Evolutionary conservation across 2,329 filamentous ascomycete species (phyloP).

Genomic region (Sarocladiaceae sp.): DNA sequence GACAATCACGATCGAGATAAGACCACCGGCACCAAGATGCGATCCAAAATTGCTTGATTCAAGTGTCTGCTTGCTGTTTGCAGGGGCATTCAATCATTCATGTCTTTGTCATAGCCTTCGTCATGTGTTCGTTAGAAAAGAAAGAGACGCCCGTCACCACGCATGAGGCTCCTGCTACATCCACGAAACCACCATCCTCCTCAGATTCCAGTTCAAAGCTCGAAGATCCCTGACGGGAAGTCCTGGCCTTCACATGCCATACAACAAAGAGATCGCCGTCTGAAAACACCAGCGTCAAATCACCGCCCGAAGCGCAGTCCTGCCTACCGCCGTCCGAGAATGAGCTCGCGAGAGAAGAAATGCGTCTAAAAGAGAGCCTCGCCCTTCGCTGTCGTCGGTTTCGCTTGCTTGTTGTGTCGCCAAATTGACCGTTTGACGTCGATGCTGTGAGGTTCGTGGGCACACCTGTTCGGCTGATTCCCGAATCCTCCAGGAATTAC

Average conservation of each 20-base stretch:
- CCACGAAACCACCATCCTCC: background rate
- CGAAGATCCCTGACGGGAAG: too few species aligned
- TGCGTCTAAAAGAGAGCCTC: background rate
- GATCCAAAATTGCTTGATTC: background rate
- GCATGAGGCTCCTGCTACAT: background rate
- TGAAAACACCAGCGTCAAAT: background rate
- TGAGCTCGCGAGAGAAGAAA: conserved; percentile 8
- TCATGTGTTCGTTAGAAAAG: conserved; percentile 8
- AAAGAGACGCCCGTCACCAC: background rate
- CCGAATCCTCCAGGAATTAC: too few species aligned
- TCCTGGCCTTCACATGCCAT: too few species aligned
- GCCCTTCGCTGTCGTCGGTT: background rate
- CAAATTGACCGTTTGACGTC: too few species aligned
- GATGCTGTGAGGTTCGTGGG: too few species aligned
- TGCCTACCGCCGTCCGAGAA: background rate
- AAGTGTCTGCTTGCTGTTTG: background rate
- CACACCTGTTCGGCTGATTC: too few species aligned
- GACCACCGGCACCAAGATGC: background rate
- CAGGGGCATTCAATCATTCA: background rate
- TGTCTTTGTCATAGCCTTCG: conserved; percentile 6
- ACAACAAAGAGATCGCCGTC: too few species aligned
- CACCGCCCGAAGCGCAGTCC: background rate
- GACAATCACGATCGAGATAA: background rate
- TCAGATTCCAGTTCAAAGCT: background rate
- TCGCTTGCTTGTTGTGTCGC: background rate